Evolutionary conservation across 2,329 filamentous ascomycete species (phyloP), one percentile per base, ranked within the genome.

Genomic region (Dactylella cylindrospora): DNA sequence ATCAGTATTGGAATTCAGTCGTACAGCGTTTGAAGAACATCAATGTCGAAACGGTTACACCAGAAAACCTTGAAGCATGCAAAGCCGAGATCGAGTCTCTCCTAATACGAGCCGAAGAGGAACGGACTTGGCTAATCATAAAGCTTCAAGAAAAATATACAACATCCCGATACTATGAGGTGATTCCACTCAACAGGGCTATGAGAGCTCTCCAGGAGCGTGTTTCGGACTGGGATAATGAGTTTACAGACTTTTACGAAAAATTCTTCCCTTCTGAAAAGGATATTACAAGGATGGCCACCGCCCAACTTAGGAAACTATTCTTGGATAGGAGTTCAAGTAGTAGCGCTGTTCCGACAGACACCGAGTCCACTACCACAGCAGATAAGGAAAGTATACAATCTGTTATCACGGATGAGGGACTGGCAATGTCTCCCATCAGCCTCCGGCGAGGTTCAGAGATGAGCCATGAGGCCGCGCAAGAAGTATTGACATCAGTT

Each of bases 231-330:
- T 98, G 93, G 93, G 94, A 98, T 70, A 83, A 85, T 19, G 83
- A 83, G 0, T 98, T 98, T 74, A 79, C 83, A 52, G 86, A 93
- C 50, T 97, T 98, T 60, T 94, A 98, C 71, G 82, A 84, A 35
- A 87, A 95, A 68, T 98, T 91, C 74, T 85, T 98, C 68, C 91
- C 86, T 0, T 84, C 91, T 0, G 94, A 98, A 72, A 97, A 95
- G 70, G 93, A 98, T 74, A 95, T 98, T 70, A 82, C 90, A 65
- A 84, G 93, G 69, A 77, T 98, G 62, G 95, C 93, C 9, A 89
- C 91, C 57, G 79, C 96, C 64, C 94, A 98, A 71, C 77, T 98
- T 54, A 91, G 88, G 71, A 95, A 94, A 72, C 88, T 98, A 72
- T 98, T 98, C 70, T 82, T 91, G 5, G 90, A 97, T 71, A 86